Base-by-base conservation (phyloP, 2,329 filamentous ascomycete species). In the Gliomastix tumulicola region DNA sequence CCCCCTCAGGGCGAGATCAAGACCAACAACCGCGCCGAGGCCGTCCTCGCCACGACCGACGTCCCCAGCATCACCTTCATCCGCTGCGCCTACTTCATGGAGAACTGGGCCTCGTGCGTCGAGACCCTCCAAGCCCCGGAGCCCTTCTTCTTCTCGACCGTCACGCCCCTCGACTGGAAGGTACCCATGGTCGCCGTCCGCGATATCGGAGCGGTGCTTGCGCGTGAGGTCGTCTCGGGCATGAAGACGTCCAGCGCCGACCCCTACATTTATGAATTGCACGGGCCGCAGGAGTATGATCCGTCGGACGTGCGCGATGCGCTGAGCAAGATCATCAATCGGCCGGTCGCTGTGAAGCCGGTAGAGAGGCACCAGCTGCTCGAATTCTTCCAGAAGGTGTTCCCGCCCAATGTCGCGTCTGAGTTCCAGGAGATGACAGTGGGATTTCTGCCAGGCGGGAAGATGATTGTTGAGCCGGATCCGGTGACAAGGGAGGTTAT, bases 21-120 rank as follows among this genome's bases (percentile, higher is more conserved):
- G 15, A 54, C 53, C 1, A 63, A 62, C 25, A 48, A 63, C 36
- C 47, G 44, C 2, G 56, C 56, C 1, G 60, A 63, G 33, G 27
- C 40, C 4, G 32, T 53, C 3, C 37, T 58, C 2, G 35, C 34
- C 4, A 28, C 19, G 0, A 40, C 45, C 0, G 36, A 48, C 3
- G 42, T 52, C 3, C 40, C 47, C 0, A 44, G 54, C 3, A 40
- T 61, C 3, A 39, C 55, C 11, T 53, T 62, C 30, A 48, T 60
- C 3, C 49, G 60, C 6, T 55, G 49, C 31, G 40, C 42, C 0
- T 63, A 59, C 43, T 63, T 63, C 21, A 63, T 62, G 56, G 57
- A 64, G 41, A 63, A 63, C 33, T 63, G 59, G 60, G 49, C 47
- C 4, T 40, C 42, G 36, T 37, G 39, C 3, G 19, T 54, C 2